phyloP scores from a whole-genome alignment of 2,329 filamentous ascomycete species.

The Torrubiella hemipterigena region DNA sequence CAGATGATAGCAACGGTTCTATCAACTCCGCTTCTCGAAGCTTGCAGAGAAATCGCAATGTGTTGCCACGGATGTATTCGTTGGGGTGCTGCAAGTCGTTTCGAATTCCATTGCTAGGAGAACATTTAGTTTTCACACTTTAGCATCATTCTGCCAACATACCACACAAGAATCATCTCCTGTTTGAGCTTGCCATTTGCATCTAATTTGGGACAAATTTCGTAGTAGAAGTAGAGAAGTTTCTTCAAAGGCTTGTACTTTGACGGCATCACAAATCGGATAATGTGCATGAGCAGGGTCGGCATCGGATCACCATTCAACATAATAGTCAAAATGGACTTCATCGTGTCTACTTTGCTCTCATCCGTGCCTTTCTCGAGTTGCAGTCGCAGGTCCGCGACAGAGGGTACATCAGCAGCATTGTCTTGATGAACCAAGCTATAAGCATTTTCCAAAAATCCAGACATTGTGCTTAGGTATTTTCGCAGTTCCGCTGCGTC shows the following conservation, averaged over 20 bases:
- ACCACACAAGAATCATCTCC: constrained; percentile 99
- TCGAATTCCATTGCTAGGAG: constrained; percentile 79
- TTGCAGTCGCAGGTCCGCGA: constrained; percentile 85
- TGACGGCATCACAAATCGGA: constrained; percentile 98
- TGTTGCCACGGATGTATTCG: constrained; percentile 96
- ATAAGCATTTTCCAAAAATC: constrained; percentile 89
- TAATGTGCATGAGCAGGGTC: constrained; percentile 96
- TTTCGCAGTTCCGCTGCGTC: too few species aligned
- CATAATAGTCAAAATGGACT: constrained; percentile 93
- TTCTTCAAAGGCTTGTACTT: constrained; percentile 97
- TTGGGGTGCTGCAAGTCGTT: constrained; percentile 96
- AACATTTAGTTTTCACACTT: constrained; percentile 2
- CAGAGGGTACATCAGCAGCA: constrained; percentile 76
- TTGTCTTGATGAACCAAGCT: constrained; percentile 98
- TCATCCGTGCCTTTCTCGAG: constrained; percentile 91
- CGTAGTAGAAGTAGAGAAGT: constrained; percentile 97
- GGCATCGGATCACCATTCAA: constrained; percentile 96
- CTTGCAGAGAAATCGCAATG: constrained; percentile 95
- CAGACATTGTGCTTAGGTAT: constrained; percentile 58
- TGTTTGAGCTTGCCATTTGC: constrained; percentile 90
- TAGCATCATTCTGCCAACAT: too few species aligned
- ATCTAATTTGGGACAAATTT: constrained; percentile 96
- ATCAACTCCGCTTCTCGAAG: constrained; percentile 91
- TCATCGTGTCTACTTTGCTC: constrained; percentile 89
- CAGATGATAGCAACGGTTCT: constrained; percentile 86